A percentile compares a stretch with the other conserved stretches of the same genome.
phyloP scores from a whole-genome alignment of 2,329 filamentous ascomycete genomes.

The Aspergillus bombycis region DNA sequence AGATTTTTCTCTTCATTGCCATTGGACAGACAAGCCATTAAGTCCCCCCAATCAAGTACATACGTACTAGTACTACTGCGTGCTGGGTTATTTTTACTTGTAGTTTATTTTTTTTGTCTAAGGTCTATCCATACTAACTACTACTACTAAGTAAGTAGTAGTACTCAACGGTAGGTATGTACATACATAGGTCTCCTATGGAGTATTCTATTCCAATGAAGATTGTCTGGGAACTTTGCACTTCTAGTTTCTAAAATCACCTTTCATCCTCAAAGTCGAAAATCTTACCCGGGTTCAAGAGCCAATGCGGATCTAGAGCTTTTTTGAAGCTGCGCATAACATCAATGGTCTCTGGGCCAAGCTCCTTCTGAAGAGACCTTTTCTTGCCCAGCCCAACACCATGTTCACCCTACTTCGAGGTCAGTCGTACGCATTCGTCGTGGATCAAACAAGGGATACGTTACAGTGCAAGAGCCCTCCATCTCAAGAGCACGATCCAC shows the following conservation, averaged over 20 bases:
- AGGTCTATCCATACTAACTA: background rate
- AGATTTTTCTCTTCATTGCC: constrained; percentile 10
- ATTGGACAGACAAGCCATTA: background rate
- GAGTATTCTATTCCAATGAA: background rate
- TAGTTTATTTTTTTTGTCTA: background rate
- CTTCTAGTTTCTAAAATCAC: background rate
- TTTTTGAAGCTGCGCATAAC: constrained; percentile 84
- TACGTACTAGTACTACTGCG: no score
- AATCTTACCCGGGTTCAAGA: constrained; percentile 92
- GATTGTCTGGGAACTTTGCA: background rate
- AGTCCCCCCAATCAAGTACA: background rate
- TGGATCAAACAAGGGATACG: background rate
- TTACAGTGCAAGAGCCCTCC: constrained; percentile 83
- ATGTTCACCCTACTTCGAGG: constrained; percentile 67
- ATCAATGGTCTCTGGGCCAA: constrained; percentile 76
- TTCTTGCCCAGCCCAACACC: constrained; percentile 87
- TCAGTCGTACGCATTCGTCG: constrained; percentile 8
- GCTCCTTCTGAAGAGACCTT: constrained; percentile 73
- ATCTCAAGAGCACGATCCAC: constrained; percentile 87
- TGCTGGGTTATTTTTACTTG: no score
- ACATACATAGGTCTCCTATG: background rate
- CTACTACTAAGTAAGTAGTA: background rate
- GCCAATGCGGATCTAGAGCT: constrained; percentile 82
- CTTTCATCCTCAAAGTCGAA: constrained; percentile 62
- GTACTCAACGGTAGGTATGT: background rate